Percentiles rank a stretch among this genome's conserved stretches.
Evolutionary conservation across 2,329 filamentous ascomycete genomes (phyloP).

Genomic region (Rugonectria rugulosa): DNA sequence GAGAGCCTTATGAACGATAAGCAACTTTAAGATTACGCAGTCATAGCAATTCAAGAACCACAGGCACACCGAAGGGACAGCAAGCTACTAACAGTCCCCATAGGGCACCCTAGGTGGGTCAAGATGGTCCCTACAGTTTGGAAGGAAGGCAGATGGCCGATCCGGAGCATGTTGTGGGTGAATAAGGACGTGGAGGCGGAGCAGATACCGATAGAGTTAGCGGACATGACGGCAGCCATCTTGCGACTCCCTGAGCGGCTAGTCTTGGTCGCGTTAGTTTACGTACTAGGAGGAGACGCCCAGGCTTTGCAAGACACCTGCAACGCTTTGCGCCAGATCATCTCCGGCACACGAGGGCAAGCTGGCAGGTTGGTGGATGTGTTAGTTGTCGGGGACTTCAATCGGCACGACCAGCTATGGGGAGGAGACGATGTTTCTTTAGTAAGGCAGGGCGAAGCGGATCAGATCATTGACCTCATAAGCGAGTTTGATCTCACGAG

Average conservation of each 20-base stretch:
- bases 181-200: conserved; percentile 14
- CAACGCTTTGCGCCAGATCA: no score
- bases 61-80: conserved; percentile 2
- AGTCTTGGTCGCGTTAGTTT: background rate
- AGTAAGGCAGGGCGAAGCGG: background rate
- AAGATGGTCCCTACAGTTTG: conserved; percentile 8
- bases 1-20: conserved; percentile 16
- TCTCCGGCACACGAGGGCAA: no score
- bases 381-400: no score
- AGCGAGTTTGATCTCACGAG: conserved; percentile 21
- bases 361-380: no score
- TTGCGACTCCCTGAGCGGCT: background rate
- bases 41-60: conserved; percentile 10
- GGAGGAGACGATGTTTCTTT: background rate
- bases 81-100: conserved; percentile 8
- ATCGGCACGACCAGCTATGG: background rate
- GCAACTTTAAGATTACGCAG: conserved; percentile 7
- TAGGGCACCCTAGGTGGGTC: conserved; percentile 3
- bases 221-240: background rate
- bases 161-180: conserved; percentile 12
- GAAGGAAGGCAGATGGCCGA: no score
- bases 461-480: background rate
- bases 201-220: conserved; percentile 3
- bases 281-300: background rate
- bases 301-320: background rate